These are phyloP conservation scores for Allium fistulosum DNA, from an alignment of 106 monocot genomes.

Conservation along the genomic window DNA sequence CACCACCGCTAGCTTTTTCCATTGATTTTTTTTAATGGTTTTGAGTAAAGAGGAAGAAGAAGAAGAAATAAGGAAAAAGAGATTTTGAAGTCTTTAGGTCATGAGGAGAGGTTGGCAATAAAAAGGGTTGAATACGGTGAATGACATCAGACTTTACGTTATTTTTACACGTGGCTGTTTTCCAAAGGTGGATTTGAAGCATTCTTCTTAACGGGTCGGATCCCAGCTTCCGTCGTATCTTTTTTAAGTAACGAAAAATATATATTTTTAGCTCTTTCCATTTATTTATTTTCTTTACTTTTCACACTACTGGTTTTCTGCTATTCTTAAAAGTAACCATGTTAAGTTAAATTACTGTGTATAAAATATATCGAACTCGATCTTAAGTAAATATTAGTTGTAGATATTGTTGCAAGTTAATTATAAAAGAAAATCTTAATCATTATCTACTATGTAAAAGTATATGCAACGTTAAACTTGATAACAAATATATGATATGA, in stretches of 20 bases:
- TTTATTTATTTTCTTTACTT: neutral
- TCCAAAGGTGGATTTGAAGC: neutral
- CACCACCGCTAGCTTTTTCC: constrained; percentile 20
- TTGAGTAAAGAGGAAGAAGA: neutral
- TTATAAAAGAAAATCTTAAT: too few relatives aligned
- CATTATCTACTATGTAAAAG: too few relatives aligned
- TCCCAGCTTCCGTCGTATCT: neutral
- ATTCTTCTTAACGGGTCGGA: neutral
- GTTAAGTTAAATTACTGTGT: too few relatives aligned
- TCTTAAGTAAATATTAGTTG: too few relatives aligned
- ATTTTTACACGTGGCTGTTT: neutral
- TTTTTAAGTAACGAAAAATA: neutral
- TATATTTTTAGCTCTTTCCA: too few relatives aligned
- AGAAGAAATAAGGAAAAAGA: neutral
- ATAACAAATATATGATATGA: too few relatives aligned
- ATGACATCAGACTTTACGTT: constrained; percentile 39
- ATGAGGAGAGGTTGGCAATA: constrained; percentile 24
- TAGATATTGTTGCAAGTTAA: too few relatives aligned
- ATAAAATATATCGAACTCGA: too few relatives aligned
- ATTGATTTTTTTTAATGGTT: neutral
- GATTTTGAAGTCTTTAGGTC: constrained; percentile 34
- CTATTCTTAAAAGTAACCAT: too few relatives aligned
- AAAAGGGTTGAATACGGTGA: constrained; percentile 10
- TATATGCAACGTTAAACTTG: too few relatives aligned
- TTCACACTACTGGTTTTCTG: neutral